Evolutionary conservation across 2,329 filamentous ascomycete genomes (phyloP), one percentile per base, ranked within the genome.

Genomic region (Aspergillus nomiae): DNA sequence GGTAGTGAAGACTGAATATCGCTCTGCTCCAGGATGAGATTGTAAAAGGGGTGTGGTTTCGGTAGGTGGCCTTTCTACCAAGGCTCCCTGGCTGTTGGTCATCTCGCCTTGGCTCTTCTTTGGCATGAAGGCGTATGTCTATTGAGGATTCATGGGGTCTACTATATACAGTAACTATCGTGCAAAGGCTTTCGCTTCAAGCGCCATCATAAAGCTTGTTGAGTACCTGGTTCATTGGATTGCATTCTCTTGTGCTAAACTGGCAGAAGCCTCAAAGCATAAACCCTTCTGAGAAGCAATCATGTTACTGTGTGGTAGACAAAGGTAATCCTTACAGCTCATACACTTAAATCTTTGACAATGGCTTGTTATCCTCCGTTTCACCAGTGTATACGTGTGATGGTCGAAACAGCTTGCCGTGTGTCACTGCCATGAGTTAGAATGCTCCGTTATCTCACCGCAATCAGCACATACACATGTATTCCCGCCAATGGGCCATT

Each of bases 401-500:
- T 21, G 73, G 72, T 16, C 72, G 65, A 61, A 75, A 70, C 34
- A 74, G 62, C 56, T 74, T 74, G 36, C 73, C 72, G 46, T 66
- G 67, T 50, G 59, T 66, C 41, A 73, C 72, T 74, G 61, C 6
- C 19, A 43, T 14, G 24, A 1, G 45, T 70, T 26, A 68, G 63
- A 70, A 69, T 21, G 59, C 19, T 34, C 60, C 64, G 64, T 63
- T 28, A 68, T 51, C 19, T 57, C 36, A 24, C 50, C 54, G 60
- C 51, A 26, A 59, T 53, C 28, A 24, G 24, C 16, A 61, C 68
- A 66, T 64, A 76, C 73, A 43, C 69, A 71, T 76, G 34, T 73
- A 72, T 48, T 76, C 74, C 62, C 73, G 68, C 73, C 73, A 76
- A 59, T 76, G 73, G 3, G 74, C 74, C 72, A 76, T 75, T 14